Percentiles rank a stretch among this genome's conserved stretches.
phyloP scores from a whole-genome alignment of 148 eudicot genomes.

The Vaccinium myrtillus region DNA sequence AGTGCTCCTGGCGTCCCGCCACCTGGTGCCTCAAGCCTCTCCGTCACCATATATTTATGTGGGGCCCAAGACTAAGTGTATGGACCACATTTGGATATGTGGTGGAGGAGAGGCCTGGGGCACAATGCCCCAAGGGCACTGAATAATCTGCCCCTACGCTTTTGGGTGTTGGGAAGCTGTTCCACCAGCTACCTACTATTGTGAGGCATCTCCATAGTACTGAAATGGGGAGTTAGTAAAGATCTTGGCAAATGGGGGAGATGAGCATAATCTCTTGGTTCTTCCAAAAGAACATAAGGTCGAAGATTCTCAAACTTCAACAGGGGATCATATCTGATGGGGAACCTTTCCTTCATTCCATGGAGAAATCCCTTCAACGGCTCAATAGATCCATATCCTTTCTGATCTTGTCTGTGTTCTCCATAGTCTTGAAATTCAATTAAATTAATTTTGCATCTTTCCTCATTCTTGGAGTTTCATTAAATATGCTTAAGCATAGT shows the following conservation, averaged over 20 bases:
- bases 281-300: background rate
- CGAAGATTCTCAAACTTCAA: background rate
- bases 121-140: background rate
- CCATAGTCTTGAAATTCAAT: background rate
- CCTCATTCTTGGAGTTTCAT: background rate
- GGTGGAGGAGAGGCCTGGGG: background rate
- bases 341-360: background rate
- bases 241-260: background rate
- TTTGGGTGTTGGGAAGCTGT: background rate
- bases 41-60: too few species aligned
- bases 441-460: background rate
- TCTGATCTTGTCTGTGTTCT: background rate
- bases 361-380: background rate
- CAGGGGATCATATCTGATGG: background rate
- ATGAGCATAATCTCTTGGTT: background rate
- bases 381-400: background rate
- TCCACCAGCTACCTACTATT: background rate
- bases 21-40: too few species aligned
- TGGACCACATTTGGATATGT: too few species aligned
- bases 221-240: background rate
- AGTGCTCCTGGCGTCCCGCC: too few species aligned
- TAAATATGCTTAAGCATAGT: background rate
- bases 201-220: background rate
- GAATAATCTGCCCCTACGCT: background rate
- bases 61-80: too few species aligned